Percentiles rank a stretch among this genome's conserved stretches.
These are phyloP conservation scores for Backusella parvicylindrica DNA, from an alignment of 192 early-diverging fungal genomes.

Conservation along the genomic window DNA sequence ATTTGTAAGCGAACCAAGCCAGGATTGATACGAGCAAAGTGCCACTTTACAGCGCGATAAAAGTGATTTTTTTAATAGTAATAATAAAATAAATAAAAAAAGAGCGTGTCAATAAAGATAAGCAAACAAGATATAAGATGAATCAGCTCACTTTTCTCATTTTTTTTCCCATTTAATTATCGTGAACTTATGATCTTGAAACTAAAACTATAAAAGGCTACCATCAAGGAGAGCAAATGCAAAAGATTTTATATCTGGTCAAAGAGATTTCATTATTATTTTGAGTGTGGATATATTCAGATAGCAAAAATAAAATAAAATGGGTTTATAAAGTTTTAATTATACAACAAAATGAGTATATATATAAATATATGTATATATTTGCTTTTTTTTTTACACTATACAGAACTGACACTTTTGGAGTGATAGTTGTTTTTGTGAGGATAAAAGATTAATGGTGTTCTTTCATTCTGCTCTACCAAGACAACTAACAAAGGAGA, in stretches of 20 bases:
- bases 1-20: not conserved
- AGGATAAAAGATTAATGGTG: conserved; percentile 7
- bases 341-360: not conserved
- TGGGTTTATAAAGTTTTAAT: not conserved
- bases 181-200: not conserved
- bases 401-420: not conserved
- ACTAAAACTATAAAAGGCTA: not conserved
- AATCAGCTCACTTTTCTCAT: not conserved
- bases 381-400: not conserved
- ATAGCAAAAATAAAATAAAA: not conserved
- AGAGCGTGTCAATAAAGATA: not conserved
- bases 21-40: not conserved
- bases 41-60: not conserved
- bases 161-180: not conserved
- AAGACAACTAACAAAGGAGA: conserved; percentile 7
- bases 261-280: not conserved
- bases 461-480: conserved; percentile 8
- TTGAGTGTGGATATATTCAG: not conserved
- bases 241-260: not conserved
- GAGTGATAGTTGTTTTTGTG: not conserved
- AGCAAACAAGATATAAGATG: not conserved
- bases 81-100: too few relatives aligned
- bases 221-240: not conserved
- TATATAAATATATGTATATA: not conserved
- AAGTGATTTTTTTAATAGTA: not conserved